Evolutionary conservation across 768 basidiomycete genomes (phyloP), one percentile per base, ranked within the genome.

Genomic region (Clitopilus passeckerianus): DNA sequence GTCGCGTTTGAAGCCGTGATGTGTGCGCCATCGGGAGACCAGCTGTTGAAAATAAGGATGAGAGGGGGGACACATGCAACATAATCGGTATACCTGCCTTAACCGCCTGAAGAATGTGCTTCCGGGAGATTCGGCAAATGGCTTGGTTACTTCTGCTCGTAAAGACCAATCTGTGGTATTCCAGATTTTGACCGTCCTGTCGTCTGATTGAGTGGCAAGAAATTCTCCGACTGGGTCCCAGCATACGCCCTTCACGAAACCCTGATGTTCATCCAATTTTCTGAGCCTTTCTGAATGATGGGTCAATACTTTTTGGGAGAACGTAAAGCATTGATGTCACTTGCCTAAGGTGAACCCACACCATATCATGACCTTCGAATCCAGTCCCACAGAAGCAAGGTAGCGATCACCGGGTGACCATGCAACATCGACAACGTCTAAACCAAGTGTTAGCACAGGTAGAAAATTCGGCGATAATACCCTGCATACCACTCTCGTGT

Each of bases 1-100:
- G 95, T 98, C 1, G 95, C 94, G 68, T 98, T 98, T 0, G 96
- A 96, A 0, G 95, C 93, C 4, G 95, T 97, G 60, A 99, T 93
- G 69, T 97, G 94, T 1, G 96, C 92, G n/a, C 97, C 97, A 68
- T 98, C 97, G 1, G 97, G 97, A 0, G 95, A 98, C 97, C 97
- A 99, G 66, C 95, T 97, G 61, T 6, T 62, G 10, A 59, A 18
- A 30, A n/a, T 2, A 34, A 55, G 54, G 9, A 23, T 33, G 35
- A 12, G 30, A n/a, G 7, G 35, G 57, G 52, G 53, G 46, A 9
- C 23, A 54, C 41, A 10, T 35, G 22, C 55, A 22, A 12, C 55
- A 34, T 20, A 34, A 54, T 33, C 54, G 23, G 58, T 34, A 30
- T 8, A 18, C 27, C 0, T 18, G 91, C 93, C 93, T 95, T 22